A percentile compares a stretch with the other conserved stretches of the same genome.
Conservation (phyloP, 495 filamentous ascomycete genomes). For the Physcia stellaris region DNA sequence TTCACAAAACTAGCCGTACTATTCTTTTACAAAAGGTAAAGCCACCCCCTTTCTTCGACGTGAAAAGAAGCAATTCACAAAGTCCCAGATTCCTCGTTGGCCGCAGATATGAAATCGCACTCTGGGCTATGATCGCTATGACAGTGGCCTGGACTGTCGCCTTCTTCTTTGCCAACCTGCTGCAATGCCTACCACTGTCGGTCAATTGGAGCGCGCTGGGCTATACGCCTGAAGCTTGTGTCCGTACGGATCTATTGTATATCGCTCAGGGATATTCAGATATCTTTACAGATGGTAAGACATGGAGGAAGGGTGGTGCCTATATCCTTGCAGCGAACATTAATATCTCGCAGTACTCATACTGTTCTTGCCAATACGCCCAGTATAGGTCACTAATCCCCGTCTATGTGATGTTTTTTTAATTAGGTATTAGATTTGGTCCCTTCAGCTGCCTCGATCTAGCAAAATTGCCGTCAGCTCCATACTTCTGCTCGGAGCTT, state of each 20-base stretch:
- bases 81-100: slow-evolving; percentile 1
- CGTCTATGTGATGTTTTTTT: too few species aligned
- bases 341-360: background rate
- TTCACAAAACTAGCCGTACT: slow-evolving; percentile 2
- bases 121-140: slow-evolving; percentile 4
- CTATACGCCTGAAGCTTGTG: background rate
- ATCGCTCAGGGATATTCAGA: slow-evolving; percentile 5
- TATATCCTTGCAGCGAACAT: slow-evolving; percentile 3
- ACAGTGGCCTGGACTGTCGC: slow-evolving; percentile 1
- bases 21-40: slow-evolving; percentile 5
- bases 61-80: too few species aligned
- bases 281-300: slow-evolving; percentile 1
- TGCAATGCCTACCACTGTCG: slow-evolving; percentile 3
- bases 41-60: too few species aligned
- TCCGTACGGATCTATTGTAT: slow-evolving; percentile 1
- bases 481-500: too few species aligned
- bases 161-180: slow-evolving; percentile 4
- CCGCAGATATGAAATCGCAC: background rate
- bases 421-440: too few species aligned
- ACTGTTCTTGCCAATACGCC: too few species aligned
- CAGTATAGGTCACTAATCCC: too few species aligned
- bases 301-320: background rate
- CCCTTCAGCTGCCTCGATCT: too few species aligned
- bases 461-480: too few species aligned
- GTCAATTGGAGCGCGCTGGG: slow-evolving; percentile 1